Conservation (phyloP, 768 basidiomycete genomes). For the Lactarius pseudohatsudake region DNA sequence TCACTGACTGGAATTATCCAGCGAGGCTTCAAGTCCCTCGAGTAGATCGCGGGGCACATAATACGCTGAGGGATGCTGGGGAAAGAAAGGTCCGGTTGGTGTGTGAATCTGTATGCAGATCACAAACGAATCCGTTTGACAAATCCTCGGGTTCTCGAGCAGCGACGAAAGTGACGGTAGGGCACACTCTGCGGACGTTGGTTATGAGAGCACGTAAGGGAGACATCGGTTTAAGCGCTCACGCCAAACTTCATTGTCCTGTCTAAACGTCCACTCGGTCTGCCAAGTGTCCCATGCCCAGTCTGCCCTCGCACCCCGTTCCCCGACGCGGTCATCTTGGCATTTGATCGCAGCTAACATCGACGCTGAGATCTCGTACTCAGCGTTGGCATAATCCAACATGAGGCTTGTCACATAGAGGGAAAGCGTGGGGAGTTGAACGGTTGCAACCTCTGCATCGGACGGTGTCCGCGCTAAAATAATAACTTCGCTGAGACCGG, state of each 20-base stretch:
- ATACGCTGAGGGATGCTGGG: constrained; percentile 63
- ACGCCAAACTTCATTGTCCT: constrained; percentile 77
- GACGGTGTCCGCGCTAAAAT: constrained; percentile 14
- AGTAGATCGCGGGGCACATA: constrained; percentile 67
- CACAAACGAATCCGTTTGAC: constrained; percentile 64
- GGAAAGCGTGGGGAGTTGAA: constrained; percentile 47
- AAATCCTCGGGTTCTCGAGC: constrained; percentile 57
- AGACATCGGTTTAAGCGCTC: constrained; percentile 28
- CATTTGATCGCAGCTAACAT: constrained; percentile 76
- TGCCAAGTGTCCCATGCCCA: constrained; percentile 79
- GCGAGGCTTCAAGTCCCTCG: constrained; percentile 64
- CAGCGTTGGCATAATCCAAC: constrained; percentile 57
- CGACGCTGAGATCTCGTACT: constrained; percentile 59
- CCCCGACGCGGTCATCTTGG: constrained; percentile 57
- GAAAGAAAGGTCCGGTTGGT: constrained; percentile 52
- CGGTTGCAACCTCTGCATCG: constrained; percentile 20
- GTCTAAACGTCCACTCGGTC: constrained; percentile 67
- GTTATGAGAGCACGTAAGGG: neutral
- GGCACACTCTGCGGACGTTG: constrained; percentile 49
- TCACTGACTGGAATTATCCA: constrained; percentile 67
- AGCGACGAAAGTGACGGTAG: constrained; percentile 62
- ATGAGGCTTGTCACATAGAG: constrained; percentile 67
- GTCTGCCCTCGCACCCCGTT: constrained; percentile 61
- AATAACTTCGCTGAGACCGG: neutral
- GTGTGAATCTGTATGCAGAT: constrained; percentile 75